Evolutionary conservation across 345 rosid species (phyloP), one percentile per base, ranked within the genome.

Genomic region (Boechera retrofracta): DNA sequence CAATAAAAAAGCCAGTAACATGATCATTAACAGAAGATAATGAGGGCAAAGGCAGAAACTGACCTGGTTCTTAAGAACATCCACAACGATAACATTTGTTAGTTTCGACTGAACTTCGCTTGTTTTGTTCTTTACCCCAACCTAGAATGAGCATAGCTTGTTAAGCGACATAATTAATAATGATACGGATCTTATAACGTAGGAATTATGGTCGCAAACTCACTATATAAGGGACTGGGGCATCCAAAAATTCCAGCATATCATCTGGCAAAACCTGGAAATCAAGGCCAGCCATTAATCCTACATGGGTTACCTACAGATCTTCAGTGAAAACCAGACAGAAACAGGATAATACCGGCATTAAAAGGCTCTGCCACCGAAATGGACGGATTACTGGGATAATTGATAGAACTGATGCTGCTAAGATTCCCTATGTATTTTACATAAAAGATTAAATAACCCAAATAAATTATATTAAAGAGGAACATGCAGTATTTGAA

Each of bases 211-310:
- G 45, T 63, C 32, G 62, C 18, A 63, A 55, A 88, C 97, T 94
- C 79, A 94, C 97, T 60, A 90, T 76, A 77, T 94, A 94, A 63
- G 98, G 98, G 71, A 92, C 97, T 28, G 98, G 97, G 26, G 97
- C 98, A 82, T 94, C 98, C 86, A 92, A 83, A 83, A 90, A 92
- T 73, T 94, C 98, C 75, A 92, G 82, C 97, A 92, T 94, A 82
- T 90, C 95, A 83, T 94, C 88, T 5, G 98, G 98, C 82, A 94
- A 86, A 84, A 94, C 86, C 98, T 94, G 89, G 57, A 84, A 67
- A 72, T 35, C 73, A 51, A 67, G 24, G 4, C 73, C 66, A 53
- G 41, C 5, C 35, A 81, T 68, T 74, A 80, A 61, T 53, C 12
- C 57, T 21, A 49, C 26, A 28, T 26, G 47, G 57, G 41, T 55